Percentiles rank a stretch among this genome's conserved stretches.
phyloP scores from a whole-genome alignment of 177 flowering plant species.

The Vitis hybrid region DNA sequence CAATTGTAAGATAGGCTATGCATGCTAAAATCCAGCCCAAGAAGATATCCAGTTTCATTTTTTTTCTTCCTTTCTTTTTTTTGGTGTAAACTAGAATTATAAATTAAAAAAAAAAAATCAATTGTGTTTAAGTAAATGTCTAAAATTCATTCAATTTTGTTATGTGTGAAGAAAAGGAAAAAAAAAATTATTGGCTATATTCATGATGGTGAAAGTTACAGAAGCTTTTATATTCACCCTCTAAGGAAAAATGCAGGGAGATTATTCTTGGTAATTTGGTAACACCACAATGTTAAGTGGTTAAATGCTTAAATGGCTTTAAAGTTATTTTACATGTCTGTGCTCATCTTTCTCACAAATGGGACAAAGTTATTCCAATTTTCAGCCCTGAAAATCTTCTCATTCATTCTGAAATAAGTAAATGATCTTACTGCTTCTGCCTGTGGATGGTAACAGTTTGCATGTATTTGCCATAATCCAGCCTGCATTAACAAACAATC shows the following conservation, averaged over 20 bases:
- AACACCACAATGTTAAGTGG: neutral
- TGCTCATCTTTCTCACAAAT: conserved; percentile 44
- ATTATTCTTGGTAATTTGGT: neutral
- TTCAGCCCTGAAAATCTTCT: conserved; percentile 40
- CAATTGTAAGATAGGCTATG: conserved; percentile 21
- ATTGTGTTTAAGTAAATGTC: neutral
- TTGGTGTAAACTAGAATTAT: neutral
- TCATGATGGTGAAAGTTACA: neutral
- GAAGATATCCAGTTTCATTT: neutral
- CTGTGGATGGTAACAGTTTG: conserved; percentile 39
- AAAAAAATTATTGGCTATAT: neutral
- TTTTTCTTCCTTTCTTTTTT: neutral
- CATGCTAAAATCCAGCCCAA: conserved; percentile 18
- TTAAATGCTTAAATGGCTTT: conserved; percentile 5
- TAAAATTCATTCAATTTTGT: neutral
- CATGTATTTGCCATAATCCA: conserved; percentile 38
- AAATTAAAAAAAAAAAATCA: neutral
- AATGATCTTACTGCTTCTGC: conserved; percentile 41
- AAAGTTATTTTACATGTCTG: conserved; percentile 12
- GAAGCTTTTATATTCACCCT: neutral
- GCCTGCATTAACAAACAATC: conserved; percentile 23
- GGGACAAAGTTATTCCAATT: conserved; percentile 48
- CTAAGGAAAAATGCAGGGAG: neutral
- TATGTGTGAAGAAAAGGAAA: neutral
- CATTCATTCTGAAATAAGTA: conserved; percentile 48